Evolutionary conservation across 1,139 yeast species (phyloP), one percentile per base, ranked within the genome.

Genomic region (Pichia sp.): DNA sequence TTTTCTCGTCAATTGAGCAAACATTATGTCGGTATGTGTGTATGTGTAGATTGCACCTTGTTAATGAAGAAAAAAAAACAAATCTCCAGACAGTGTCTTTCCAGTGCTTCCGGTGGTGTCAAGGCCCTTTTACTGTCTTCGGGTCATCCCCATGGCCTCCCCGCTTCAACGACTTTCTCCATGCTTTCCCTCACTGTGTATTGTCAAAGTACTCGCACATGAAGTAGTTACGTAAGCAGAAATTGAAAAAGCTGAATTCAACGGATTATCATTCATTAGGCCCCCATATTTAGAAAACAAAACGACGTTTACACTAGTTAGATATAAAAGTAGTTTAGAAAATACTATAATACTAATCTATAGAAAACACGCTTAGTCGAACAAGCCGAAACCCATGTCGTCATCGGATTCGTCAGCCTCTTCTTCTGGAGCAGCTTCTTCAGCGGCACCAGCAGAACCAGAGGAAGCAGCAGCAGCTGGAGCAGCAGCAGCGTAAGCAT

Each of bases 401-500:
- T 80, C 85, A 62, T 80, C 95, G 31, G 80, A 93, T 64, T 81
- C 95, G 69, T 80, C 95, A 64, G 81, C 95, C 69, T 80, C 95
- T 65, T 81, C 95, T 69, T 79, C 96, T 61, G 77, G 92, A 61
- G 81, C 89, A 61, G 83, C 89, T 61, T 80, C 92, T 61, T 78
- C 92, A 59, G 80, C 87, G 57, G 84, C 85, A 61, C 80, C 87
- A 65, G 80, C 80, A 63, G 84, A 77, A 61, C 57, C 48, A 34
- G 82, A 75, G 66, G 85, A 83, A 67, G 87, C 85, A 69, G 85
- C 82, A 69, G 92, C 86, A 71, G 77, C 87, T 72, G 95, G 90
- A 67, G 97, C 95, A 77, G 95, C 92, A 71, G 97, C 87, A 73
- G 98, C 98, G 77, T 95, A 95, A 77, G 97, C 97, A 70, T 95